These are phyloP conservation scores for Pezicula radicicola DNA, from an alignment of 2,329 filamentous ascomycete species.

Conservation along the genomic window DNA sequence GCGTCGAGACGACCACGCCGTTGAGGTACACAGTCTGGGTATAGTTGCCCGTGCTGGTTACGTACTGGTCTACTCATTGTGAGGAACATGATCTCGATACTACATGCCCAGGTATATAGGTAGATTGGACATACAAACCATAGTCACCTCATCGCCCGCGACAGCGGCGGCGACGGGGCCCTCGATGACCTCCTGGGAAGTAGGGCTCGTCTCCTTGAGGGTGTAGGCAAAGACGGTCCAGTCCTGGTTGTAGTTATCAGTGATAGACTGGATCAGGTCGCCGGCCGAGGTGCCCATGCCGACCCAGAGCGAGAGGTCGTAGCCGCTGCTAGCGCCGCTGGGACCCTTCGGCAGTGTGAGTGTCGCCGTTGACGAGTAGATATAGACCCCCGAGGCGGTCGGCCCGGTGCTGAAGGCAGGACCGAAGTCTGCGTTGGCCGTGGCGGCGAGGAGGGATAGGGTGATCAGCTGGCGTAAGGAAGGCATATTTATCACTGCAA, in stretches of 20 bases:
- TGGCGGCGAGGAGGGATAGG: not conserved
- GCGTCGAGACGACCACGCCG: constrained; percentile 34
- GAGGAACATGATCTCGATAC: constrained; percentile 3
- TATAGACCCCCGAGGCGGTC: constrained; percentile 35
- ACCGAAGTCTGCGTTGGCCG: constrained; percentile 29
- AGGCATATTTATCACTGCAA: not conserved
- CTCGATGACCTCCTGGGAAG: constrained; percentile 22
- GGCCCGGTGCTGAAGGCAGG: constrained; percentile 42
- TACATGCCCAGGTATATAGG: constrained; percentile 16
- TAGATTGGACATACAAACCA: constrained; percentile 23
- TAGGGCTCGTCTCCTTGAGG: constrained; percentile 30
- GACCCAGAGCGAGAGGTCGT: constrained; percentile 40
- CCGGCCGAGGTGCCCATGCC: constrained; percentile 46
- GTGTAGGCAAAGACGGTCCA: constrained; percentile 44
- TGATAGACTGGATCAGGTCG: constrained; percentile 44
- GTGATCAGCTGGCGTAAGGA: not conserved
- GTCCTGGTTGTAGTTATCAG: constrained; percentile 33
- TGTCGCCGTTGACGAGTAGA: constrained; percentile 40
- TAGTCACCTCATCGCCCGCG: constrained; percentile 33
- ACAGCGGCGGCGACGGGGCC: constrained; percentile 23
- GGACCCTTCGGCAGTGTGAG: constrained; percentile 38
- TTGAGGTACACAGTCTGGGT: constrained; percentile 37
- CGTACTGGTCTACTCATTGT: constrained; percentile 30
- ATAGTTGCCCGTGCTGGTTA: constrained; percentile 36
- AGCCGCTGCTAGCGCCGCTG: constrained; percentile 28